Evolutionary conservation across 306 rosid species (phyloP), one percentile per base, ranked within the genome.

Genomic region (Cucurbita argyrosperma): DNA sequence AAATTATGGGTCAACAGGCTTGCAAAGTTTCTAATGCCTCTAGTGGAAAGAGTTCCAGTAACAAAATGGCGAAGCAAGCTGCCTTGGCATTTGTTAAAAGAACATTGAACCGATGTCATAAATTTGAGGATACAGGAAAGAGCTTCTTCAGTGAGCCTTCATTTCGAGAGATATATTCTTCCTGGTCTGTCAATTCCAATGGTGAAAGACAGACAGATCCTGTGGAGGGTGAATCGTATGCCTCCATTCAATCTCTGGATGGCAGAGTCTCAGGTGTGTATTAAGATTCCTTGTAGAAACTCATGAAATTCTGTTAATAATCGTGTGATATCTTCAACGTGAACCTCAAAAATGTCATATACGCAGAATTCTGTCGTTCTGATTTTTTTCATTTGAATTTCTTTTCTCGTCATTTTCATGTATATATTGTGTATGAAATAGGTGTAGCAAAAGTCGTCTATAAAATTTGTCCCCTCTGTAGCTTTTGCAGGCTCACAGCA

Each of bases 61-160:
- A 82, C 87, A 94, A 89, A 84, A 82, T 84, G 87, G 97, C 96
- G 77, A 95, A 86, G 88, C 97, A 87, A 76, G 92, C 97, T 83
- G 89, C 97, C 19, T 74, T 84, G 74, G 84, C 86, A 78, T 81
- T 91, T 88, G 86, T 88, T 74, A 95, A 87, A 84, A 87, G 92
- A 78, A 90, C 97, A 50, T 81, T 95, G 84, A 92, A 87, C 26
- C 87, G 86, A 68, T 91, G 90, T 82, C 96, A 68, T 80, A 88
- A 84, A 71, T 91, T 79, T 90, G 96, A 95, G 85, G 87, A 84
- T 50, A 88, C 90, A 30, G 96, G 97, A 72, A 89, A 84, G 84
- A 95, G 97, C 88, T 88, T 96, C 88, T 95, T 95, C 84, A 82
- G 83, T 5, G 97, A 87, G 66, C 87, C 96, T 52, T 72, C 79